These are phyloP conservation scores for Pachysolen tannophilus DNA, from an alignment of 805 yeast genomes.

Conservation along the genomic window DNA sequence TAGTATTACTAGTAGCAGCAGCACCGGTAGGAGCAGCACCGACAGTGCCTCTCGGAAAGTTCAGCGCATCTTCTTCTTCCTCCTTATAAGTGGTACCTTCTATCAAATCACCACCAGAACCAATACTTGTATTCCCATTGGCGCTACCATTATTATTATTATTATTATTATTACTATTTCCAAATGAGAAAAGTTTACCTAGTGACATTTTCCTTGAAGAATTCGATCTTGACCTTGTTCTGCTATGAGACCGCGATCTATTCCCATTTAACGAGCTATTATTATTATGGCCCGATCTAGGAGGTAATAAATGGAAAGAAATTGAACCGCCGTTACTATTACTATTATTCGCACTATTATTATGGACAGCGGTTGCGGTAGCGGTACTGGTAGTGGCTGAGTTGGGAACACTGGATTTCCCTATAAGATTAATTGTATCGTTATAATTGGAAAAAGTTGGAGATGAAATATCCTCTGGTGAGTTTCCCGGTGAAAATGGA, in stretches of 20 bases:
- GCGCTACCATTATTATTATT: conserved; percentile 1
- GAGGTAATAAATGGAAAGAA: conserved; percentile 2
- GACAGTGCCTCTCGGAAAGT: too few species aligned
- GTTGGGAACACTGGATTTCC: not conserved
- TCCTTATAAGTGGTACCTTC: too few species aligned
- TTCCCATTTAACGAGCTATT: not conserved
- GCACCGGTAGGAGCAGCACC: too few species aligned
- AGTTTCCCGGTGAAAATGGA: too few species aligned
- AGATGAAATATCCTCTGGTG: not conserved
- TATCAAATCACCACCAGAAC: not conserved
- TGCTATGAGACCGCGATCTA: conserved; percentile 16
- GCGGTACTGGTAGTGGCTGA: too few species aligned
- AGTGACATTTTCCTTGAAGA: too few species aligned
- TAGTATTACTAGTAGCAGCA: not conserved
- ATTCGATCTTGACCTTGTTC: conserved; percentile 34
- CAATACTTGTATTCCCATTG: not conserved
- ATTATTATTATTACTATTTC: conserved; percentile 13
- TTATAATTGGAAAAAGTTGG: not conserved
- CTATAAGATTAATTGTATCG: not conserved
- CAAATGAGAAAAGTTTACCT: conserved; percentile 31
- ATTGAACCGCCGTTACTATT: conserved; percentile 14
- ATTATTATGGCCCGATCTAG: too few species aligned
- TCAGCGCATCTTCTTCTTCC: too few species aligned
- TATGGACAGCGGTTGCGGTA: too few species aligned
- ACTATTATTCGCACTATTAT: too few species aligned